phyloP scores from a whole-genome alignment of 106 monocot species.

The Apostasia ramifera region DNA sequence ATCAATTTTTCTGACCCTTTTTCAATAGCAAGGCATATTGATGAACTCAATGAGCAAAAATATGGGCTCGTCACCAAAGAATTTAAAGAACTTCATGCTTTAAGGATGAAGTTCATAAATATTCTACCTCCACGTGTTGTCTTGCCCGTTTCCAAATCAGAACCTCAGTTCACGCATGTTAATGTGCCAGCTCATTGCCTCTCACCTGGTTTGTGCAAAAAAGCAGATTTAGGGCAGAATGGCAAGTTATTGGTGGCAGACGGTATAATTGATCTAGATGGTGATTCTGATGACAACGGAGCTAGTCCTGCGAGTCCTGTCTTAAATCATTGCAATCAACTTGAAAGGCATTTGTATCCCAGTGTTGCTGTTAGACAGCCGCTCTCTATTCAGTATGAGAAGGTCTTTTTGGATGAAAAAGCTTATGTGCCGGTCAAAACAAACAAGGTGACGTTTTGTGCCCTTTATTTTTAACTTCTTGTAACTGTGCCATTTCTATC shows the following conservation, averaged over 20 bases:
- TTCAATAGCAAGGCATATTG: slow-evolving; percentile 6
- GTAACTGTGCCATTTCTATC: no score
- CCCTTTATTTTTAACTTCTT: no score
- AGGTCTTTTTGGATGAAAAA: slow-evolving; percentile 8
- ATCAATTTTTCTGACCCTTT: slow-evolving; percentile 5
- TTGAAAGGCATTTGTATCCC: slow-evolving; percentile 1
- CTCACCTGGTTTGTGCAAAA: slow-evolving; percentile 1
- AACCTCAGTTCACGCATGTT: neutral
- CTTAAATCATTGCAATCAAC: neutral
- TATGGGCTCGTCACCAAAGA: slow-evolving; percentile 6
- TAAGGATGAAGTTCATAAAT: slow-evolving; percentile 7
- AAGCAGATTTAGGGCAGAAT: neutral
- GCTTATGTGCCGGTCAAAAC: neutral
- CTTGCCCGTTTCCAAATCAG: slow-evolving; percentile 4
- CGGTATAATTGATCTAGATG: slow-evolving; percentile 2
- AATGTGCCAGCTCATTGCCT: neutral
- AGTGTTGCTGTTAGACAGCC: slow-evolving; percentile 4
- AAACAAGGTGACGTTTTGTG: neutral
- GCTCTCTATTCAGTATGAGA: slow-evolving; percentile 6
- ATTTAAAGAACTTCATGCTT: slow-evolving; percentile 8
- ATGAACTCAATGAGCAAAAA: slow-evolving; percentile 6
- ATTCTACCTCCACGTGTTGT: neutral
- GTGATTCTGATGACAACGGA: slow-evolving; percentile 9
- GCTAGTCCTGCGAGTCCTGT: neutral
- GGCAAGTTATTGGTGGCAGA: no score